Base-by-base conservation (phyloP, 2,329 filamentous ascomycete species). In the Esteya vermicola region DNA sequence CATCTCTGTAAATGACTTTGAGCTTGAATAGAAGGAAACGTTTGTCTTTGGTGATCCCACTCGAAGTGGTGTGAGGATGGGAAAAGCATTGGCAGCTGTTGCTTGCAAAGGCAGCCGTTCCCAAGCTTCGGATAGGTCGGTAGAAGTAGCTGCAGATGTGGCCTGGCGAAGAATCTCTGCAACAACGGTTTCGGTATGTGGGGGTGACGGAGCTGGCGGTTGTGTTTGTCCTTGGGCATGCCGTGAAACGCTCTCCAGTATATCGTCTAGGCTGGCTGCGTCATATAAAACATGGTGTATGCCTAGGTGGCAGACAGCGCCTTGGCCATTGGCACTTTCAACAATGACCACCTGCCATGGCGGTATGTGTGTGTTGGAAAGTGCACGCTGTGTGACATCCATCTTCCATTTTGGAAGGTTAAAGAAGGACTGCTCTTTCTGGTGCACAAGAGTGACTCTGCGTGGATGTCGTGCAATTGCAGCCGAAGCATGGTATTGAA, bases 231-330 rank as follows among this genome's bases (percentile, higher is more conserved):
- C 55, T 9, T 51, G 43, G 26, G 71, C 64, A 10, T 56, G 50
- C 27, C 48, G 50, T 3, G 57, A 50, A 12, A 93, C 62, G 48
- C 81, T 72, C 0, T 62, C 52, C 2, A 94, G 57, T 1, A 95
- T 67, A 1, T 65, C 52, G 4, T 72, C 63, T 10, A 95, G 60
- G 9, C 85, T 86, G 31, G 75, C 67, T 0, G 85, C 88, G 60
- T 95, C 88, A 48, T 93, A 95, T 0, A 95, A 62, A 1, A 83
- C 82, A 58, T 95, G 88, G 46, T 93, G 81, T 3, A 85, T 65
- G 2, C 63, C 54, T 4, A 76, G 46, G 35, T 68, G 60, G 27
- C 43, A 49, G 4, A 30, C 20, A 9, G 36, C 16, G 9, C 6
- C 12, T 1, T 18, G 57, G 70, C 65, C 3, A 36, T 49, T 5